phyloP scores from a whole-genome alignment of 1,139 yeast species.

The Candida dubliniensis region DNA sequence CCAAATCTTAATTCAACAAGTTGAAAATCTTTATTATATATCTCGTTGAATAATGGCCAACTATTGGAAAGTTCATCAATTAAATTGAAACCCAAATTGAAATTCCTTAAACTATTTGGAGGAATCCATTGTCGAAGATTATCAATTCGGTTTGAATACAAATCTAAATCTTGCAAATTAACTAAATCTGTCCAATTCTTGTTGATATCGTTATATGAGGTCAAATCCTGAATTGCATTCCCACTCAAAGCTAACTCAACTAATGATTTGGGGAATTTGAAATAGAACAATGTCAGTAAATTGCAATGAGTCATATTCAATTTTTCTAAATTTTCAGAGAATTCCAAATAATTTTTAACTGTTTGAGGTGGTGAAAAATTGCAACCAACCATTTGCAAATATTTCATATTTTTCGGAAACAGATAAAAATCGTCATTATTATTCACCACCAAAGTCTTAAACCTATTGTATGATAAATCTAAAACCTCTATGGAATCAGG shows the following conservation, averaged over 20 bases:
- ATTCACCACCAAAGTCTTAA: conserved; percentile 9
- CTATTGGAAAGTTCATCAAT: conserved; percentile 12
- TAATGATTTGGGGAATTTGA: conserved; percentile 29
- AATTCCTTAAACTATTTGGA: conserved; percentile 22
- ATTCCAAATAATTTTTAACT: conserved; percentile 11
- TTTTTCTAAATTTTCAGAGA: conserved; percentile 25
- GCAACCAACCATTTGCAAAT: conserved; percentile 18
- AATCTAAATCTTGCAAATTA: conserved; percentile 24
- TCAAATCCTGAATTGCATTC: conserved; percentile 18
- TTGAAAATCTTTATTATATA: conserved; percentile 7
- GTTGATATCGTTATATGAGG: conserved; percentile 19
- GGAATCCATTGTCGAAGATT: conserved; percentile 24
- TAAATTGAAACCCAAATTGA: conserved; percentile 27
- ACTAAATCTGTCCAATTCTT: conserved; percentile 25
- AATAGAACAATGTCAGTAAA: conserved; percentile 18
- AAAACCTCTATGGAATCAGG: conserved; percentile 24
- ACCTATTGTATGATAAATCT: conserved; percentile 19
- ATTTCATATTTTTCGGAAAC: conserved; percentile 27
- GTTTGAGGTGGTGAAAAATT: conserved; percentile 1
- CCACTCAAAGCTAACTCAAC: conserved; percentile 24
- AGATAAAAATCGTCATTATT: conserved; percentile 11
- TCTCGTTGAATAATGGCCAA: conserved; percentile 14
- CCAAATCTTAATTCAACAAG: conserved; percentile 15
- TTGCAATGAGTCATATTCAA: conserved; percentile 28
- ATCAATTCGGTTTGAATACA: conserved; percentile 24